These are phyloP conservation scores for Solanum hybrid DNA, from an alignment of 305 asterid species.

Conservation along the genomic window DNA sequence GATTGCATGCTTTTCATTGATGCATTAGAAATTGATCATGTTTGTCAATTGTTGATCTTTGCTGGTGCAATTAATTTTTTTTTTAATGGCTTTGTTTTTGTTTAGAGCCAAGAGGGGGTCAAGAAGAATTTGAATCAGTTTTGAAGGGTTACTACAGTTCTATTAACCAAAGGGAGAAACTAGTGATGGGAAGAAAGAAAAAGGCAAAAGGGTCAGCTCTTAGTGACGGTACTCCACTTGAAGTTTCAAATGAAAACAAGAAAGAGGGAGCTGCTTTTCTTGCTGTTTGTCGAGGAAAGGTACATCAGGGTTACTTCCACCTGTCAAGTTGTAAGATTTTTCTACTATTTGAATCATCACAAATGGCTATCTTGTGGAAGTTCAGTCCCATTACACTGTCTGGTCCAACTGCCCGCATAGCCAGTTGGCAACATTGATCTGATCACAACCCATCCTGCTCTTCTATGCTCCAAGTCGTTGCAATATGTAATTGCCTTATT, in stretches of 20 bases:
- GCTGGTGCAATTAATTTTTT: background rate
- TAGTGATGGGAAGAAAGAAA: slow-evolving; percentile 39
- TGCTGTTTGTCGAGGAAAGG: slow-evolving; percentile 99
- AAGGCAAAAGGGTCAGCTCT: slow-evolving; percentile 45
- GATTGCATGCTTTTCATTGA: background rate
- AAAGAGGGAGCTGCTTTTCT: slow-evolving; percentile 78
- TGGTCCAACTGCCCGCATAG: background rate
- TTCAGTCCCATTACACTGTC: background rate
- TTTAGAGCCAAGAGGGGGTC: slow-evolving; percentile 90
- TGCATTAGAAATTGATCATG: background rate
- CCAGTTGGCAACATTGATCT: background rate
- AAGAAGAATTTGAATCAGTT: slow-evolving; percentile 60
- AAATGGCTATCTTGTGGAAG: background rate
- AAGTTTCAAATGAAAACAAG: slow-evolving; percentile 25
- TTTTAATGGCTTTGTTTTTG: slow-evolving; percentile 8
- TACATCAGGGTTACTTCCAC: slow-evolving; percentile 13
- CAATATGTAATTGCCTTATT: background rate
- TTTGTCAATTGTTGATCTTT: background rate
- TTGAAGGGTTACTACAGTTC: slow-evolving; percentile 60
- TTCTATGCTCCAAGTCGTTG: background rate
- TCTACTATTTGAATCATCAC: background rate
- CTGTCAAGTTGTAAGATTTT: background rate
- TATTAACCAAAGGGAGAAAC: slow-evolving; percentile 41
- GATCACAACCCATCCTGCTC: background rate
- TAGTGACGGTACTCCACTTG: slow-evolving; percentile 24